A percentile compares a stretch with the other conserved stretches of the same genome.
phyloP scores from a whole-genome alignment of 2,329 filamentous ascomycete species.

The Aspergillus terreus region DNA sequence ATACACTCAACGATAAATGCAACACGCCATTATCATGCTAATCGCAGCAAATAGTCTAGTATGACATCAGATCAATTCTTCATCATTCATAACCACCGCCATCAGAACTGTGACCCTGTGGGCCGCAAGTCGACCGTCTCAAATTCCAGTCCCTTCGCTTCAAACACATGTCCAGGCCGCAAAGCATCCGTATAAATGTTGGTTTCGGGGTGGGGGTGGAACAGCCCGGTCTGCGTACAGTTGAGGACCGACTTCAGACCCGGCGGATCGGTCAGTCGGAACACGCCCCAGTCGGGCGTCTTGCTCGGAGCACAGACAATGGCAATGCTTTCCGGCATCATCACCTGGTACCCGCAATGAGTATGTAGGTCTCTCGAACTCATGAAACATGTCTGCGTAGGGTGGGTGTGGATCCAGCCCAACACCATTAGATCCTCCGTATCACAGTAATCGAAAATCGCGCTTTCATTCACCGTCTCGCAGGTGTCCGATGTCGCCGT shows the following conservation, averaged over 20 bases:
- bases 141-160: constrained; percentile 63
- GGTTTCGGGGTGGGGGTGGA: constrained; percentile 70
- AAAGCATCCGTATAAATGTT: constrained; percentile 76
- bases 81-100: constrained; percentile 5
- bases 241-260: constrained; percentile 79
- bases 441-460: constrained; percentile 86
- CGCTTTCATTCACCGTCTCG: constrained; percentile 82
- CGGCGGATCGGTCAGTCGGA: constrained; percentile 88
- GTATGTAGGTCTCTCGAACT: constrained; percentile 91
- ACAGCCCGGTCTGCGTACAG: constrained; percentile 74
- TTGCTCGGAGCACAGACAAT: constrained; percentile 91
- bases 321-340: constrained; percentile 93
- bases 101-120: constrained; percentile 9
- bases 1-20: neutral
- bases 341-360: constrained; percentile 88
- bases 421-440: constrained; percentile 77
- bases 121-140: constrained; percentile 62
- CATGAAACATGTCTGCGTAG: constrained; percentile 96
- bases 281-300: constrained; percentile 75
- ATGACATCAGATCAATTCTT: neutral
- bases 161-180: constrained; percentile 68
- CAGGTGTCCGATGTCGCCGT: constrained; percentile 88
- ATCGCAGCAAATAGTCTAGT: neutral
- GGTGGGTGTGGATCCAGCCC: constrained; percentile 98
- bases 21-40: neutral